Evolutionary conservation across 2,329 filamentous ascomycete species (phyloP).

Genomic region (Fusarium sororula): DNA sequence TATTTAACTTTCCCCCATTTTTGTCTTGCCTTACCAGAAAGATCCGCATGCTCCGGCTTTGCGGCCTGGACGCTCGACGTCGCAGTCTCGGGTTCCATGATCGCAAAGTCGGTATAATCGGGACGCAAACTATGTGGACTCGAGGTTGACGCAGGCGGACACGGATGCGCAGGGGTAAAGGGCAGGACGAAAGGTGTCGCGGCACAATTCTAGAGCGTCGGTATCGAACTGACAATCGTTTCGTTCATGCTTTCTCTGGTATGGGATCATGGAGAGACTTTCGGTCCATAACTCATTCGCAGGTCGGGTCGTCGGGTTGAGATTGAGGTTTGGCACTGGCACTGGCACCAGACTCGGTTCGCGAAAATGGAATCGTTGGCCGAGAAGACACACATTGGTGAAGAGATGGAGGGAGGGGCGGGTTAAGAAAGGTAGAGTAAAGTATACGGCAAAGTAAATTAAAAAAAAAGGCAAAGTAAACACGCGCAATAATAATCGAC

Average conservation of each 20-base stretch:
- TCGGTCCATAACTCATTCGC: slow-evolving; percentile 48
- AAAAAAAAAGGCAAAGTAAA: slow-evolving; percentile 9
- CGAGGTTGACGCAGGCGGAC: neutral
- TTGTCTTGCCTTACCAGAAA: slow-evolving; percentile 46
- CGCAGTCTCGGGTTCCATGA: slow-evolving; percentile 35
- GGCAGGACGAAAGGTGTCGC: slow-evolving; percentile 25
- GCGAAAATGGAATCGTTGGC: slow-evolving; percentile 48
- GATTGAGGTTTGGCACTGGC: slow-evolving; percentile 34
- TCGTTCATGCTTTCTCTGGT: slow-evolving; percentile 49
- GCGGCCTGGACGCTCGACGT: slow-evolving; percentile 18
- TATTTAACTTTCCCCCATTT: slow-evolving; percentile 51
- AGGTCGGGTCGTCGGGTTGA: slow-evolving; percentile 37
- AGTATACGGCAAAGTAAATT: neutral
- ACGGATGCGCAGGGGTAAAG: slow-evolving; percentile 13
- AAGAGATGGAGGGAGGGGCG: slow-evolving; percentile 27
- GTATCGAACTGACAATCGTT: slow-evolving; percentile 41
- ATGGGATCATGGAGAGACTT: slow-evolving; percentile 42
- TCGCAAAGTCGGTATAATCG: slow-evolving; percentile 20
- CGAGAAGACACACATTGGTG: slow-evolving; percentile 50
- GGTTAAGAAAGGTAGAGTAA: neutral
- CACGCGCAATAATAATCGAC: slow-evolving; percentile 6
- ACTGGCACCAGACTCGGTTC: slow-evolving; percentile 48
- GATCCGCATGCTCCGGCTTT: slow-evolving; percentile 32
- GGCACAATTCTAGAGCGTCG: slow-evolving; percentile 31
- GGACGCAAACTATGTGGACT: slow-evolving; percentile 14